Percentiles rank a stretch among this genome's conserved stretches.
phyloP scores from a whole-genome alignment of 2,329 filamentous ascomycete genomes.

The Fusarium sp. region DNA sequence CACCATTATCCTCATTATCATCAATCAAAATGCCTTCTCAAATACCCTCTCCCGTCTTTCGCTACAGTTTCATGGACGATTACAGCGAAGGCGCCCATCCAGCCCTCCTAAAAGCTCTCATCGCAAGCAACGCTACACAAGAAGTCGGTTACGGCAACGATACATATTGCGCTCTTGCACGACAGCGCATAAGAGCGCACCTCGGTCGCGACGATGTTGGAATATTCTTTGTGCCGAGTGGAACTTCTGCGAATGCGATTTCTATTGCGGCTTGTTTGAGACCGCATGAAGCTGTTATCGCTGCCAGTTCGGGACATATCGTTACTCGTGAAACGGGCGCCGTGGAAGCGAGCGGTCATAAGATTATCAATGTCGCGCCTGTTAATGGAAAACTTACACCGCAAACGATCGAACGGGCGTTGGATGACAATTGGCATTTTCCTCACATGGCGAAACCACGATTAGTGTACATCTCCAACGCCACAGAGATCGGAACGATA shows the following conservation, averaged over 20 bases:
- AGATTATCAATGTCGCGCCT: slow-evolving; percentile 61
- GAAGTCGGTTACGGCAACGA: slow-evolving; percentile 61
- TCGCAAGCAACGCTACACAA: slow-evolving; percentile 57
- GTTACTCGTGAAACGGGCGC: slow-evolving; percentile 62
- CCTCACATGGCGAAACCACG: slow-evolving; percentile 63
- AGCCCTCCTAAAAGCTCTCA: slow-evolving; percentile 58
- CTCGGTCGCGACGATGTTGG: slow-evolving; percentile 55
- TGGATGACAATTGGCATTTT: slow-evolving; percentile 62
- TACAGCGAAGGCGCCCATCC: slow-evolving; percentile 65
- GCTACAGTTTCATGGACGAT: slow-evolving; percentile 62
- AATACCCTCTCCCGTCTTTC: slow-evolving; percentile 27
- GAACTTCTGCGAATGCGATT: slow-evolving; percentile 63
- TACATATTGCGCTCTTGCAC: slow-evolving; percentile 56
- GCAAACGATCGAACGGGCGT: slow-evolving; percentile 53
- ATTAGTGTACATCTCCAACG: slow-evolving; percentile 64
- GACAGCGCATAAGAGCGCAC: slow-evolving; percentile 54
- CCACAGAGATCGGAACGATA: slow-evolving; percentile 62
- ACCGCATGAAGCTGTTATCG: slow-evolving; percentile 63
- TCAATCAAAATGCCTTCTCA: slow-evolving; percentile 38
- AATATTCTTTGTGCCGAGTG: slow-evolving; percentile 63
- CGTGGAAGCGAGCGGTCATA: slow-evolving; percentile 63
- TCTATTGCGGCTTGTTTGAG: slow-evolving; percentile 63
- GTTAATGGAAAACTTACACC: slow-evolving; percentile 61
- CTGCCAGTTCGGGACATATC: slow-evolving; percentile 61
- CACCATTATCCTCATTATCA: neutral